Percentiles rank a stretch among this genome's conserved stretches.
Conservation (phyloP, 108 stramenopile genomes). For the Cyclotella distinguenda region DNA sequence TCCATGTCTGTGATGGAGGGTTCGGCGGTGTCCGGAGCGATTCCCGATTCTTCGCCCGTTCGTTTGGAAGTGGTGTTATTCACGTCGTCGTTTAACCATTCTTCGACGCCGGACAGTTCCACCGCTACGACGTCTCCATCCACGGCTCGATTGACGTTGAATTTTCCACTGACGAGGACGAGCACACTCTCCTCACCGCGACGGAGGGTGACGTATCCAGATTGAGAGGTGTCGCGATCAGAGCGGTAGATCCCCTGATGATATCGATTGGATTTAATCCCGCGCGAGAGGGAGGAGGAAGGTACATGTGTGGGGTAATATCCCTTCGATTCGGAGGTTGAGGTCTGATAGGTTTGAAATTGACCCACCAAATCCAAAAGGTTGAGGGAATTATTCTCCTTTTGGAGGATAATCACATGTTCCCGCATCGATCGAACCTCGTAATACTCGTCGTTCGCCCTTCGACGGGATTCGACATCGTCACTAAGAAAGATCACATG, state of each 20-base stretch:
- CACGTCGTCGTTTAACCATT: slow-evolving; percentile 53
- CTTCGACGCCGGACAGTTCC: slow-evolving; percentile 58
- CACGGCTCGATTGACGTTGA: slow-evolving; percentile 90
- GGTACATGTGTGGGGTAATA: slow-evolving; percentile 63
- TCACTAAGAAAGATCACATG: slow-evolving; percentile 80
- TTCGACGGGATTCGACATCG: slow-evolving; percentile 59
- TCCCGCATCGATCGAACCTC: slow-evolving; percentile 54
- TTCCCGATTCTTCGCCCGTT: slow-evolving; percentile 42
- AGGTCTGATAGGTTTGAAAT: slow-evolving; percentile 37
- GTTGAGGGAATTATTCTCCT: slow-evolving; percentile 57
- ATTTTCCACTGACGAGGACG: slow-evolving; percentile 57
- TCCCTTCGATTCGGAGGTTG: neutral
- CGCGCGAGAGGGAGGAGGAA: slow-evolving; percentile 53
- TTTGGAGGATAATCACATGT: slow-evolving; percentile 66
- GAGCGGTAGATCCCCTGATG: slow-evolving; percentile 74
- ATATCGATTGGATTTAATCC: slow-evolving; percentile 63
- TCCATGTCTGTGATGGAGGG: slow-evolving; percentile 60
- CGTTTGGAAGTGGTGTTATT: neutral
- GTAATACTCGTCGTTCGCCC: slow-evolving; percentile 45
- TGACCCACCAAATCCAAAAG: slow-evolving; percentile 79
- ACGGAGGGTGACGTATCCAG: slow-evolving; percentile 70
- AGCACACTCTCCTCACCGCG: slow-evolving; percentile 77
- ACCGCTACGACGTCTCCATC: slow-evolving; percentile 97
- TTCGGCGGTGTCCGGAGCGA: slow-evolving; percentile 72
- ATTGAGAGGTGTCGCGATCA: slow-evolving; percentile 23